Evolutionary conservation across 2,329 filamentous ascomycete species (phyloP).

Genomic region (Tolypocladium paradoxum): DNA sequence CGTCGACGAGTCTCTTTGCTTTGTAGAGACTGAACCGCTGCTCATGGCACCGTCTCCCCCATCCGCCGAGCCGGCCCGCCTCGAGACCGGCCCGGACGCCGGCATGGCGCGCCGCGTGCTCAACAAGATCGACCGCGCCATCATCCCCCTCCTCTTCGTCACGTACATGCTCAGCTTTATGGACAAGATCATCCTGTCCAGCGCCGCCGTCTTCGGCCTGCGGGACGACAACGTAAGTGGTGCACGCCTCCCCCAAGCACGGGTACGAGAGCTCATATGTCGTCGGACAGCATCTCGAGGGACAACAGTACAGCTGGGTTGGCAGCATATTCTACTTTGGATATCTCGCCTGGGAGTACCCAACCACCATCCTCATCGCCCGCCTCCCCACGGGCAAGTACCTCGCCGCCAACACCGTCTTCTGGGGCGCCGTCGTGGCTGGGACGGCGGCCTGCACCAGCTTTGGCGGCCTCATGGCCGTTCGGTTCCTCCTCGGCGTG

Average conservation of each 20-base stretch:
- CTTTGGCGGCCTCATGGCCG: constrained; percentile 34
- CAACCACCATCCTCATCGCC: constrained; percentile 35
- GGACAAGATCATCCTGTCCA: constrained; percentile 47
- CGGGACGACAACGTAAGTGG: constrained; percentile 28
- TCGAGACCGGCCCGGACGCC: constrained; percentile 6
- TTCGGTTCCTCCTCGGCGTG: constrained; percentile 42
- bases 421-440: constrained; percentile 36
- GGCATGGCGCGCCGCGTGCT: constrained; percentile 28
- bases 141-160: constrained; percentile 45
- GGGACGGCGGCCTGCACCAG: constrained; percentile 31
- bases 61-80: neutral
- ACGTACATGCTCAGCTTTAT: constrained; percentile 51
- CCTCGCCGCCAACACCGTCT: constrained; percentile 31
- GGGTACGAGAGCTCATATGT: neutral
- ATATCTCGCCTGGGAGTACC: constrained; percentile 39
- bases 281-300: constrained; percentile 13
- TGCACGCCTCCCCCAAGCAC: neutral
- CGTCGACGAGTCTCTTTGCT: neutral
- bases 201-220: constrained; percentile 45
- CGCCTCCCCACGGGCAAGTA: constrained; percentile 35
- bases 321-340: constrained; percentile 29
- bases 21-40: neutral
- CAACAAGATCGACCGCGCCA: constrained; percentile 41
- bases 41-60: neutral
- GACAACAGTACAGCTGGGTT: constrained; percentile 55